These are phyloP conservation scores for Alnus glutinosa DNA, from an alignment of 306 rosid genomes.

Conservation along the genomic window DNA sequence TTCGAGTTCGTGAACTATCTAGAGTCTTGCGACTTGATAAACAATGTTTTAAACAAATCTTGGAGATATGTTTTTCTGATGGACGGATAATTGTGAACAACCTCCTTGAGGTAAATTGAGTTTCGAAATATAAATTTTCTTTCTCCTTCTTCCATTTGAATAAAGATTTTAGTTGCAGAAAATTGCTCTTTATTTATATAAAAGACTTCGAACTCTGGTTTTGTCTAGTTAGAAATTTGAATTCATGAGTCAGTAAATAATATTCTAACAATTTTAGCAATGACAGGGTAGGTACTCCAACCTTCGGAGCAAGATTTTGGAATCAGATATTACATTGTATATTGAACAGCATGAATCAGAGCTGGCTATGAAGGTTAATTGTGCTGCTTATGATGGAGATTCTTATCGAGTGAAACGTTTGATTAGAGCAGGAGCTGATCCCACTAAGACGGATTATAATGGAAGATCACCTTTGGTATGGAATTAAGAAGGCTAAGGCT, in stretches of 20 bases:
- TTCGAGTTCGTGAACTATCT: slow-evolving; percentile 47
- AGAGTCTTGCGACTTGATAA: slow-evolving; percentile 64
- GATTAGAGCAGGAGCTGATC: slow-evolving; percentile 62
- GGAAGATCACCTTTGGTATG: slow-evolving; percentile 74
- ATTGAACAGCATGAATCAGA: slow-evolving; percentile 54
- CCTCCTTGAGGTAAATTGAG: slow-evolving; percentile 52
- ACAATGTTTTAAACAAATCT: slow-evolving; percentile 49
- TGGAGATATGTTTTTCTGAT: slow-evolving; percentile 51
- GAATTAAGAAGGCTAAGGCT: neutral
- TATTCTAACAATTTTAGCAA: slow-evolving; percentile 15
- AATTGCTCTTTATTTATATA: neutral
- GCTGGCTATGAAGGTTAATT: slow-evolving; percentile 53
- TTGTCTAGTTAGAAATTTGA: neutral
- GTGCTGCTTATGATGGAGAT: slow-evolving; percentile 59
- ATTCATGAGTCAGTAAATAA: neutral
- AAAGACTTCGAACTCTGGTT: neutral
- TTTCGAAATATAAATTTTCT: neutral
- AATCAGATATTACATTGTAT: slow-evolving; percentile 48
- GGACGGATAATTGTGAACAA: slow-evolving; percentile 57
- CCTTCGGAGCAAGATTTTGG: slow-evolving; percentile 54
- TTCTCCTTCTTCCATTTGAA: no score
- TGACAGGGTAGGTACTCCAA: slow-evolving; percentile 49
- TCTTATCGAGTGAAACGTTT: slow-evolving; percentile 48
- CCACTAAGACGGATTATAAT: slow-evolving; percentile 63
- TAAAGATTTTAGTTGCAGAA: neutral